Evolutionary conservation across 1,139 yeast species (phyloP).

Genomic region (Magnusiomyces clavatus): DNA sequence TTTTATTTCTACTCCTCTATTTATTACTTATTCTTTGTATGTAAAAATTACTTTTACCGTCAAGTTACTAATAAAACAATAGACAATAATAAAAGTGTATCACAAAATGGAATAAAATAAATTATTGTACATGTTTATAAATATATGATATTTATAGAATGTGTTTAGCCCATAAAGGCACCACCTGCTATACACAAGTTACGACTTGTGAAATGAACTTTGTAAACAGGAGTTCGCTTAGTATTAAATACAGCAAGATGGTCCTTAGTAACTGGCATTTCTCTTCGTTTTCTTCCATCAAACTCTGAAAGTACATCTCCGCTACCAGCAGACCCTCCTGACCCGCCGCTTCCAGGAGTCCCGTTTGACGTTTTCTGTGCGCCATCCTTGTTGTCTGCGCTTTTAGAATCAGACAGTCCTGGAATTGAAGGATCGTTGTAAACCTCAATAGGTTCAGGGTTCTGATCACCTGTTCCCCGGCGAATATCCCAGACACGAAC

Average conservation of each 20-base stretch:
- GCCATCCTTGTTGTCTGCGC: neutral
- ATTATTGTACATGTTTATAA: neutral
- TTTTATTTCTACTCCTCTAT: no score
- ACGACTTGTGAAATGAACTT: constrained; percentile 84
- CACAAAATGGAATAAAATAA: neutral
- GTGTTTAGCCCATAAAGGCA: constrained; percentile 46
- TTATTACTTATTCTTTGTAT: neutral
- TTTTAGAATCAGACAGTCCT: constrained; percentile 15
- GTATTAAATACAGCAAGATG: constrained; percentile 93
- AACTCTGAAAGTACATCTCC: constrained; percentile 14
- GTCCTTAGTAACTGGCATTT: constrained; percentile 73
- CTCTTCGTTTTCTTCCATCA: constrained; percentile 47
- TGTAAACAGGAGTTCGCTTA: constrained; percentile 88
- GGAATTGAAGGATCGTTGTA: constrained; percentile 19
- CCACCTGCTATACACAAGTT: constrained; percentile 93
- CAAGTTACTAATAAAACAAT: neutral
- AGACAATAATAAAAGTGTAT: neutral
- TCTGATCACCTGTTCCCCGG: constrained; percentile 71
- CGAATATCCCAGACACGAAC: constrained; percentile 96
- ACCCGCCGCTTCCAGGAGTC: neutral
- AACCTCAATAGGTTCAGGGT: constrained; percentile 67
- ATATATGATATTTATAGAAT: neutral
- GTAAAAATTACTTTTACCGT: neutral
- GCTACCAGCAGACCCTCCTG: constrained; percentile 7
- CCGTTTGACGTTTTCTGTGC: neutral